Percentiles rank a stretch among this genome's conserved stretches.
These are phyloP conservation scores for Fraxinus floribunda DNA, from an alignment of 305 asterid species.

Conservation along the genomic window DNA sequence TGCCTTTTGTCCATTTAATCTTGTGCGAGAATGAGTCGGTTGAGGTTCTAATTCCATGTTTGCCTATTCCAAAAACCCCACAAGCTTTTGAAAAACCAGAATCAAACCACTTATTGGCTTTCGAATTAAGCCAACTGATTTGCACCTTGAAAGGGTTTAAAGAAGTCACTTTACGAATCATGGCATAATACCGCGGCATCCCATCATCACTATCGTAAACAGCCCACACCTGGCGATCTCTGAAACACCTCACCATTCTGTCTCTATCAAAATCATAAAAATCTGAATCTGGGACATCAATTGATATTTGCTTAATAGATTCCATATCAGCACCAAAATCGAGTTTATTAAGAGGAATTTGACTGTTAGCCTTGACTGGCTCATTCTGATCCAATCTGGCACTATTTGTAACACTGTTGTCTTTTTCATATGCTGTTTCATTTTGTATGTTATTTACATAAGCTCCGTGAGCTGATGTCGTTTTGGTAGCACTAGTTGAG, in stretches of 20 bases:
- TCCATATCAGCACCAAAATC: conserved; percentile 15
- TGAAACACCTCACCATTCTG: conserved; percentile 53
- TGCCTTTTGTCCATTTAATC: conserved; percentile 41
- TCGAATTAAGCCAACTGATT: conserved; percentile 75
- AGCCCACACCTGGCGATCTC: conserved; percentile 84
- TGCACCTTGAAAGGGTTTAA: conserved; percentile 72
- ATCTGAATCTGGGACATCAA: conserved; percentile 60
- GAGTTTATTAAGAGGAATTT: conserved; percentile 13
- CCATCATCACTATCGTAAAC: conserved; percentile 82
- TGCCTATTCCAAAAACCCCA: conserved; percentile 52
- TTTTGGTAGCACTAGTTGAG: conserved; percentile 30
- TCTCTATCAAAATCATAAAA: conserved; percentile 67
- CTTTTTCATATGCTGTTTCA: conserved; percentile 20
- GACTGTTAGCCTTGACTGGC: conserved; percentile 20
- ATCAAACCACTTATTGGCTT: conserved; percentile 48
- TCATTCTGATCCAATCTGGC: conserved; percentile 24
- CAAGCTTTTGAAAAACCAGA: conserved; percentile 51
- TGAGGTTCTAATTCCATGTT: conserved; percentile 38
- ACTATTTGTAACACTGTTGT: conserved; percentile 12
- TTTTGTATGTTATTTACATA: conserved; percentile 24
- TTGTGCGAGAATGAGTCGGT: conserved; percentile 58
- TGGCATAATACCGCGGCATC: conserved; percentile 81
- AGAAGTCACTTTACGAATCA: conserved; percentile 71
- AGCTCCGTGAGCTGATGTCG: conserved; percentile 23
- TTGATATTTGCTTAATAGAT: conserved; percentile 28